Percentiles rank a stretch among this genome's conserved stretches.
Evolutionary conservation across 257 asterid genomes (phyloP).

Genomic region (Nicotiana benthamiana): DNA sequence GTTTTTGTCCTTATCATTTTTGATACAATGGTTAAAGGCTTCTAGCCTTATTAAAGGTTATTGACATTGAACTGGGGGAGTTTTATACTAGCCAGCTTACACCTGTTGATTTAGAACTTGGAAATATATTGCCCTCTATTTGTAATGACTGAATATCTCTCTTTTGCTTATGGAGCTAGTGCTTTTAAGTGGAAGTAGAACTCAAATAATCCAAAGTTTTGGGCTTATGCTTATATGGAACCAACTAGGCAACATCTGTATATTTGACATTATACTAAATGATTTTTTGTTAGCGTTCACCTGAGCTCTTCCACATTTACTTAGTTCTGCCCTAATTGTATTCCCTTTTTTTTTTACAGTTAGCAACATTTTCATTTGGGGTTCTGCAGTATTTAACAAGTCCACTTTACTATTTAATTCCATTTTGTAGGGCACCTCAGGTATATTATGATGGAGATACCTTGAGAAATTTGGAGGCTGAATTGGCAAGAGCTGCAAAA

Average conservation of each 20-base stretch:
- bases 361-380: background rate
- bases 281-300: background rate
- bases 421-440: constrained; percentile 66
- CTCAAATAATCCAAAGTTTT: background rate
- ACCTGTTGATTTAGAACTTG: background rate
- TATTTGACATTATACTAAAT: background rate
- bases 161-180: background rate
- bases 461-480: constrained; percentile 75
- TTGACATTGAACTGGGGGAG: background rate
- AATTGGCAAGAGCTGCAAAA: constrained; percentile 77
- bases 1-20: background rate
- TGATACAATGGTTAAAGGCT: background rate
- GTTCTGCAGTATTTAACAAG: background rate
- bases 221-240: background rate
- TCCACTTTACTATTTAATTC: background rate
- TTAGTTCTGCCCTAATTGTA: background rate
- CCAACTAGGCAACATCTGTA: background rate
- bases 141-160: background rate
- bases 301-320: background rate
- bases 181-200: background rate
- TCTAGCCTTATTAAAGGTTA: background rate
- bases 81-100: background rate
- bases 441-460: constrained; percentile 63
- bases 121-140: background rate
- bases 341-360: background rate